phyloP scores from a whole-genome alignment of 2,329 filamentous ascomycete genomes.

The Aspergillus oerlinghausenensis region DNA sequence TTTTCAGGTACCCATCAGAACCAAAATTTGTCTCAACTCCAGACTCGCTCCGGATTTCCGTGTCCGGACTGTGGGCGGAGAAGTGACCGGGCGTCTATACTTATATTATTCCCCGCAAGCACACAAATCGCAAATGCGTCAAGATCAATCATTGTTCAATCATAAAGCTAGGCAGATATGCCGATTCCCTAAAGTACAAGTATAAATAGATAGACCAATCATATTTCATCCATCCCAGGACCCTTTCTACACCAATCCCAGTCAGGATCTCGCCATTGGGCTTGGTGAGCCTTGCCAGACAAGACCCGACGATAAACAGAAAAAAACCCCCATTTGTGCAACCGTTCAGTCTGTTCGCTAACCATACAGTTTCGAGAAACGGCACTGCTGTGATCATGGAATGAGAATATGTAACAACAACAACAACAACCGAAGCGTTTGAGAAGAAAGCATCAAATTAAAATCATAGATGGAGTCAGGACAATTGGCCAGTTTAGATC shows the following conservation, averaged over 20 bases:
- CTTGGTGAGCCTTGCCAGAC: background rate
- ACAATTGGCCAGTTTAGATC: slow-evolving; percentile 9
- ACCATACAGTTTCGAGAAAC: slow-evolving; percentile 11
- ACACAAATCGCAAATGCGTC: background rate
- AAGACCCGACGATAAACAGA: background rate
- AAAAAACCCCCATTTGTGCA: slow-evolving; percentile 13
- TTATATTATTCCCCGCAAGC: background rate
- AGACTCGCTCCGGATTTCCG: background rate
- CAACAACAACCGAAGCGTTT: background rate
- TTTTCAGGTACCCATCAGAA: background rate
- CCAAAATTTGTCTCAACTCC: background rate
- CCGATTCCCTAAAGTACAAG: slow-evolving; percentile 2
- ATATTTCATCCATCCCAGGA: background rate
- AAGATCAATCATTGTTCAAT: background rate
- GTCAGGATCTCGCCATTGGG: background rate
- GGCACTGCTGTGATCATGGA: slow-evolving; percentile 3
- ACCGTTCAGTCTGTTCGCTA: slow-evolving; percentile 15
- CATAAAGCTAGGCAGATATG: background rate
- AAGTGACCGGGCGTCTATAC: background rate
- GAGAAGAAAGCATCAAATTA: slow-evolving; percentile 8
- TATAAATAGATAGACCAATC: background rate
- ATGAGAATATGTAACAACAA: slow-evolving; percentile 5
- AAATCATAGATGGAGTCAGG: slow-evolving; percentile 6
- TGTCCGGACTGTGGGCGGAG: background rate
- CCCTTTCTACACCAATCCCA: background rate